phyloP scores from a whole-genome alignment of 2,329 filamentous ascomycete species.

The Fusarium sublunatum region DNA sequence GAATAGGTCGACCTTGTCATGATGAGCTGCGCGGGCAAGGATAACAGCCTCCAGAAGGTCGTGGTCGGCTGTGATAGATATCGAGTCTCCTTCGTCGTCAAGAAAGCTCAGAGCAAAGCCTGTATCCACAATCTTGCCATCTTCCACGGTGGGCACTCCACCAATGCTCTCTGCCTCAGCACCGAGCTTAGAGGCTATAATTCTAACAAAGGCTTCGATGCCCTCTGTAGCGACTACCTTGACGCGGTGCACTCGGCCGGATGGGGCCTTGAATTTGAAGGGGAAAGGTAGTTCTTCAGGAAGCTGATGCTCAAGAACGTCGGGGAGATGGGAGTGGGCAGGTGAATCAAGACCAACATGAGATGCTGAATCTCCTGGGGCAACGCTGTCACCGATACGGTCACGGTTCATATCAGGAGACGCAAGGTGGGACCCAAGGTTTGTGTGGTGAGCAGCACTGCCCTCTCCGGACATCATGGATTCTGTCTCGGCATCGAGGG shows the following conservation, averaged over 20 bases:
- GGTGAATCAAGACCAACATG: constrained; percentile 87
- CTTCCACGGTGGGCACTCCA: constrained; percentile 79
- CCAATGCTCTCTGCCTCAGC: constrained; percentile 85
- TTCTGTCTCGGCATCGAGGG: constrained; percentile 92
- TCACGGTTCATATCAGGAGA: constrained; percentile 83
- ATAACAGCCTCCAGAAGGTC: constrained; percentile 91
- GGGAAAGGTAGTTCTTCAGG: constrained; percentile 84
- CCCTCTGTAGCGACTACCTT: constrained; percentile 86
- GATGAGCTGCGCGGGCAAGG: constrained; percentile 78
- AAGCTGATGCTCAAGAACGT: constrained; percentile 60
- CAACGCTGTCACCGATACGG: constrained; percentile 80
- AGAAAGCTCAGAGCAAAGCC: constrained; percentile 96
- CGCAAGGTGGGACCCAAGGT: constrained; percentile 77
- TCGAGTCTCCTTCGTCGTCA: constrained; percentile 95
- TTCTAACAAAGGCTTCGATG: constrained; percentile 79
- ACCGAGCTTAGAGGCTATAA: constrained; percentile 86
- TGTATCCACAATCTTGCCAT: constrained; percentile 78
- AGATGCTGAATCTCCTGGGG: constrained; percentile 94
- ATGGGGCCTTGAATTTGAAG: constrained; percentile 99
- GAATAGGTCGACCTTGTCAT: constrained; percentile 96
- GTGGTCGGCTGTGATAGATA: constrained; percentile 95
- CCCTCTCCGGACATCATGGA: constrained; percentile 95
- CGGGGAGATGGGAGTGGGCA: constrained; percentile 70
- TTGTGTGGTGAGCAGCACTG: constrained; percentile 74
- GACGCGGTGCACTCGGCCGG: constrained; percentile 90